Conservation (phyloP, 192 early-diverging fungal genomes). For the Linderina pennispora region DNA sequence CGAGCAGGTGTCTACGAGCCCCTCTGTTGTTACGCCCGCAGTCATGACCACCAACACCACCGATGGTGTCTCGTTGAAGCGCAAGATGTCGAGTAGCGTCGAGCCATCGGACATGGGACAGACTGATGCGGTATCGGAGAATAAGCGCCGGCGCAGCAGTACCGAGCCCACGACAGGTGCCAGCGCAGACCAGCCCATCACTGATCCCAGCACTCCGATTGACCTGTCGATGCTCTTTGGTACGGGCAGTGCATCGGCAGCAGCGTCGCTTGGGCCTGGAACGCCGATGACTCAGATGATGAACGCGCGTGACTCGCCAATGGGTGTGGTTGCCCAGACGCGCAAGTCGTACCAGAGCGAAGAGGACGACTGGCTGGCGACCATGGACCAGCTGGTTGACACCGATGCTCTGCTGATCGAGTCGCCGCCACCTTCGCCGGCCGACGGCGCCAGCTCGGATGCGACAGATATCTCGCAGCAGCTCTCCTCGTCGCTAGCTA, state of each 20-base stretch:
- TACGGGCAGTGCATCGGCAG: not conserved
- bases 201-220: too few relatives aligned
- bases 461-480: slow-evolving; percentile 6
- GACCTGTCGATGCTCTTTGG: slow-evolving; percentile 11
- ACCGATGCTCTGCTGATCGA: slow-evolving; percentile 39
- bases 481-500: not conserved
- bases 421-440: slow-evolving; percentile 39
- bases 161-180: too few relatives aligned
- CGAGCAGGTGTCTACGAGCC: not conserved
- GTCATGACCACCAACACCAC: too few relatives aligned
- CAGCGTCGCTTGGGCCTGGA: not conserved
- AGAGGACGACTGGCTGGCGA: slow-evolving; percentile 29
- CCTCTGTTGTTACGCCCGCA: not conserved
- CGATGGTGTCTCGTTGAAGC: too few relatives aligned
- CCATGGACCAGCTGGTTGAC: slow-evolving; percentile 44
- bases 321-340: too few relatives aligned
- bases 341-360: too few relatives aligned
- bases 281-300: slow-evolving; percentile 1
- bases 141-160: too few relatives aligned
- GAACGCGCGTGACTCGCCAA: too few relatives aligned
- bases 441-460: slow-evolving; percentile 2
- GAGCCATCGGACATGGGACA: too few relatives aligned
- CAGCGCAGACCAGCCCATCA: too few relatives aligned
- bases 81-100: too few relatives aligned
- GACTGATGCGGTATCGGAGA: too few relatives aligned